Evolutionary conservation across 2,329 filamentous ascomycete species (phyloP).

Genomic region (Colletotrichum tamarilloi): DNA sequence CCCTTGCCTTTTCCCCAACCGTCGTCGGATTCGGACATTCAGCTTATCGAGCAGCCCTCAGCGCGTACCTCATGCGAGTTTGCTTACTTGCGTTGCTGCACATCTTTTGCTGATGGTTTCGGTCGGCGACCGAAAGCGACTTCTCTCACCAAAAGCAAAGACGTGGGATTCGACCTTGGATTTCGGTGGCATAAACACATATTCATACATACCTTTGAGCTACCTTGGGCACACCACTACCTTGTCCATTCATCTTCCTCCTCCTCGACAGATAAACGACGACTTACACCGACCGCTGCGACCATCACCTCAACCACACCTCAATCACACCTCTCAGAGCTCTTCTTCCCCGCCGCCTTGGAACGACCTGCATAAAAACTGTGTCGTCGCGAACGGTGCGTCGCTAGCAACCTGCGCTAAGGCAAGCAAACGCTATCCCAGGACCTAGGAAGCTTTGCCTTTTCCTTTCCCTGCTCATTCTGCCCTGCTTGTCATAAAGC

Average conservation of each 20-base stretch:
- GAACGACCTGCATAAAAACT: conserved; percentile 27
- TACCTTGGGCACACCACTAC: neutral
- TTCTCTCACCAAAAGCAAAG: neutral
- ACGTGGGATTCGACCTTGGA: neutral
- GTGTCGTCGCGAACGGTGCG: conserved; percentile 33
- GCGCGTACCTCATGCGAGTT: neutral
- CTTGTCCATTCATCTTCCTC: neutral
- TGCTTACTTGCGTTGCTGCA: neutral
- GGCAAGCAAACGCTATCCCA: conserved; percentile 26
- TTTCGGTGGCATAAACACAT: neutral
- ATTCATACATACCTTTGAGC: neutral
- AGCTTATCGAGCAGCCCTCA: neutral
- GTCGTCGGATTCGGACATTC: conserved; percentile 3
- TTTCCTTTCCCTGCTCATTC: neutral
- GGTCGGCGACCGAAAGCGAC: conserved; percentile 32
- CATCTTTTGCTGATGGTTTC: conserved; percentile 20
- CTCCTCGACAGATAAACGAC: neutral
- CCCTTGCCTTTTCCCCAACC: neutral
- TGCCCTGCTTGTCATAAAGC: conserved; percentile 34
- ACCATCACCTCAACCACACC: neutral
- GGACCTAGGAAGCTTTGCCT: neutral
- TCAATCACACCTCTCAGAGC: neutral
- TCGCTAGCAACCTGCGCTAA: conserved; percentile 31
- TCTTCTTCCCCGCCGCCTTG: neutral
- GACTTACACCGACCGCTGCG: neutral